Conservation (phyloP, 192 early-diverging fungal genomes). For the Phlyctochytrium planicorne region DNA sequence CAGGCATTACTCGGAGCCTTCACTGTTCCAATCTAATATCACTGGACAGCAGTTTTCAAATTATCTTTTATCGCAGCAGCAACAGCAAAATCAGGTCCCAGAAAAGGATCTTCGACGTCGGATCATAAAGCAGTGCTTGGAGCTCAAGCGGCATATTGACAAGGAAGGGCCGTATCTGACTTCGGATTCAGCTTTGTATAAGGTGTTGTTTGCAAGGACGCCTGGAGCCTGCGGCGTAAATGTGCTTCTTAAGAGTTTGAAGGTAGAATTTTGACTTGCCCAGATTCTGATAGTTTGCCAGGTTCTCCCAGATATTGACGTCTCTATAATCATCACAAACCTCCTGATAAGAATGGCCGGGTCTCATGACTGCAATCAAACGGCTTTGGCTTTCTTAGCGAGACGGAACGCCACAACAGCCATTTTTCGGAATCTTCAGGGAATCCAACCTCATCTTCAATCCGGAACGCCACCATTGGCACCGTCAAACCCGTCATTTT, state of each 20-base stretch:
- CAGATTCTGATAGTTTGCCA: conserved; percentile 2
- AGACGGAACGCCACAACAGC: conserved; percentile 24
- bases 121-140: conserved; percentile 36
- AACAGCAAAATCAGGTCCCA: too few species aligned
- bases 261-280: conserved; percentile 23
- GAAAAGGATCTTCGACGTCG: conserved; percentile 31
- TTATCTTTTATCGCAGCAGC: not conserved
- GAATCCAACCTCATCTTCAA: conserved; percentile 2
- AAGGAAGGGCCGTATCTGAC: conserved; percentile 32
- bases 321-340: conserved; percentile 40
- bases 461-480: conserved; percentile 15
- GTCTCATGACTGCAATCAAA: conserved; percentile 17
- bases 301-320: conserved; percentile 42
- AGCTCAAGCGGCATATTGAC: conserved; percentile 49
- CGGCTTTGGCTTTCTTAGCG: conserved; percentile 35
- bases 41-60: not conserved
- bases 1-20: not conserved
- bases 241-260: conserved; percentile 44
- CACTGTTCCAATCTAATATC: not conserved
- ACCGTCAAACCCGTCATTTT: too few species aligned
- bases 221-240: conserved; percentile 22
- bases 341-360: conserved; percentile 34
- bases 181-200: conserved; percentile 43
- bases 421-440: conserved; percentile 16
- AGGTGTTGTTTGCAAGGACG: conserved; percentile 43